Conservation (phyloP, 2,329 filamentous ascomycete species). For the Talaromyces sp. region DNA sequence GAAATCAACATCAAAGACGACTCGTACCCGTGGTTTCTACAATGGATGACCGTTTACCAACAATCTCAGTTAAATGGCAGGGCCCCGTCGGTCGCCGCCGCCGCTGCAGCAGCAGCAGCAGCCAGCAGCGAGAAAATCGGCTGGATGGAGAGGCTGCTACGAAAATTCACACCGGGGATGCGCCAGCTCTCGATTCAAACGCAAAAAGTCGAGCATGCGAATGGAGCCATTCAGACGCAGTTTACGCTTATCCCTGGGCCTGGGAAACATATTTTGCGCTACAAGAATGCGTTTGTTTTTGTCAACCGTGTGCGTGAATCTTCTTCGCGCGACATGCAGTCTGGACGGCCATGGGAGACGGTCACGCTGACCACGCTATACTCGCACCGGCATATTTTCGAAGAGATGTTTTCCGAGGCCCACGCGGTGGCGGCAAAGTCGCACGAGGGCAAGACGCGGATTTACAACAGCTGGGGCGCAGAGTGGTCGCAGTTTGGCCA, state of each 20-base stretch:
- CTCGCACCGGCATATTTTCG: slow-evolving; percentile 81
- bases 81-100: slow-evolving; percentile 39
- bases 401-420: slow-evolving; percentile 83
- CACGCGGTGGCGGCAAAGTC: slow-evolving; percentile 73
- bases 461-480: slow-evolving; percentile 80
- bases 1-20: slow-evolving; percentile 93
- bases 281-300: slow-evolving; percentile 79
- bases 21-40: slow-evolving; percentile 88
- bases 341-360: slow-evolving; percentile 89
- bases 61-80: slow-evolving; percentile 52
- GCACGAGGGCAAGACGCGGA: slow-evolving; percentile 86
- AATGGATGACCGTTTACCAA: slow-evolving; percentile 87
- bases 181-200: slow-evolving; percentile 64
- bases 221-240: slow-evolving; percentile 68
- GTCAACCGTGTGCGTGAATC: slow-evolving; percentile 82
- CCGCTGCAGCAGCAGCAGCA: slow-evolving; percentile 37
- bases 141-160: slow-evolving; percentile 51
- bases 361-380: slow-evolving; percentile 90
- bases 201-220: slow-evolving; percentile 56
- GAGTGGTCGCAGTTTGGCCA: slow-evolving; percentile 83
- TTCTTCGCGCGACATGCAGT: slow-evolving; percentile 71
- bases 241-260: slow-evolving; percentile 90
- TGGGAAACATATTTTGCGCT: slow-evolving; percentile 81
- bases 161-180: slow-evolving; percentile 55
- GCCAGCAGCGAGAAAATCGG: slow-evolving; percentile 27